Evolutionary conservation across 2,329 filamentous ascomycete genomes (phyloP), one percentile per base, ranked within the genome.

Genomic region (Stagonosporopsis chrysanthemi): DNA sequence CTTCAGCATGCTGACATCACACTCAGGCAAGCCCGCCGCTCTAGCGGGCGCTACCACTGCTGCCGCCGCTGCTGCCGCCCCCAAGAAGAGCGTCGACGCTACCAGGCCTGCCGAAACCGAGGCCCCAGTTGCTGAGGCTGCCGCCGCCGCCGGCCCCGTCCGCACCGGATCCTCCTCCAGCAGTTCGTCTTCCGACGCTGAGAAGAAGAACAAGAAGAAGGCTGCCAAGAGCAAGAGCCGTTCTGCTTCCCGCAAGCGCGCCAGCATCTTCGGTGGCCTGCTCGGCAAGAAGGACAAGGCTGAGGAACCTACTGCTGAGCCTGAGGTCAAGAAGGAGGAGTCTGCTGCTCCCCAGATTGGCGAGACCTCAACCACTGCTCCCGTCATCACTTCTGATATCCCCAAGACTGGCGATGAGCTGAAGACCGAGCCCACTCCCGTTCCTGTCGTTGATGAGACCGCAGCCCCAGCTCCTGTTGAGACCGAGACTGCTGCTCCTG

Each of bases 241-340:
- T 68, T 85, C 82, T 42, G 80, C 79, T 44, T 88, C 85, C 40
- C 84, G 81, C 59, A 86, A 86, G 80, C 82, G 84, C 65, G 74
- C 78, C 61, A 85, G 81, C 76, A 80, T 87, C 71, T 85, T 87
- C 70, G 83, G 83, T 61, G 77, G 76, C 60, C 78, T 88, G 50
- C 80, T 86, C 35, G 81, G 81, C 70, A 88, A 88, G 83, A 88
- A 88, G 79, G 84, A 86, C 48, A 74, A 76, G 69, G 57, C 50
- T n/a, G 69, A 80, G 55, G 75, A 79, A 66, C 60, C 19, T 29
- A 22, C 28, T 36, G 44, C 56, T 33, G 78, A 80, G 73, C 68
- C 69, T 55, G 81, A 82, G 66, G 75, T 76, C 59, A 76, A 78
- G 71, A 78, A 79, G 63, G 75, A 77, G 50, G 69, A 72, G 50